A percentile compares a stretch with the other conserved stretches of the same genome.
Evolutionary conservation across 352 stramenopile species (phyloP).

Genomic region (Globisporangium ultimum): DNA sequence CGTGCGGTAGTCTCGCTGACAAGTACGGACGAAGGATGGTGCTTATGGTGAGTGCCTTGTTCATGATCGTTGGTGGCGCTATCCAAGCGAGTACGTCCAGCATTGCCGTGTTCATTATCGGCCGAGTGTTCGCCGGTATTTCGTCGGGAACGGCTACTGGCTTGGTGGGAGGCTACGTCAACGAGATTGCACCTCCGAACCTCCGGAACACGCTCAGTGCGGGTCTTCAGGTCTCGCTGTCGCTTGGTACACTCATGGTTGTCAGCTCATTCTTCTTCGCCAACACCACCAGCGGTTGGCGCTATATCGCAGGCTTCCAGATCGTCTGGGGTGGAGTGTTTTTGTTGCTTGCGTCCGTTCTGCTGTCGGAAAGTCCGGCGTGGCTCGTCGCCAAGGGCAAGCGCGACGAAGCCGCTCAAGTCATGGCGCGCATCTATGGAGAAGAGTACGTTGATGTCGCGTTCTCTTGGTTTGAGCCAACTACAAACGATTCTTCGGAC

Average conservation of each 20-base stretch:
- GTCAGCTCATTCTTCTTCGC: slow-evolving; percentile 48
- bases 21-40: slow-evolving; percentile 42
- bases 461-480: slow-evolving; percentile 33
- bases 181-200: slow-evolving; percentile 39
- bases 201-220: slow-evolving; percentile 33
- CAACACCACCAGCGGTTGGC: slow-evolving; percentile 41
- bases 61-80: slow-evolving; percentile 39
- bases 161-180: slow-evolving; percentile 35
- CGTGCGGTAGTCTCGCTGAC: slow-evolving; percentile 31
- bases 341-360: slow-evolving; percentile 29
- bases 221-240: slow-evolving; percentile 47
- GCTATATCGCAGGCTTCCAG: slow-evolving; percentile 48
- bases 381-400: slow-evolving; percentile 35
- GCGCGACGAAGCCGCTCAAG: slow-evolving; percentile 19
- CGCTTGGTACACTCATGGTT: slow-evolving; percentile 39
- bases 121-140: slow-evolving; percentile 42
- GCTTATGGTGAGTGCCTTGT: slow-evolving; percentile 22
- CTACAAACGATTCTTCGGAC: not conserved
- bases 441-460: slow-evolving; percentile 25
- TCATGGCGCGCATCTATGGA: slow-evolving; percentile 29
- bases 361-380: slow-evolving; percentile 44
- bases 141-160: slow-evolving; percentile 32
- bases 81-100: slow-evolving; percentile 22
- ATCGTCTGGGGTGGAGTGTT: slow-evolving; percentile 31
- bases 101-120: slow-evolving; percentile 34